Base-by-base conservation (phyloP, 2,329 filamentous ascomycete genomes). In the Ophiostoma sp. region DNA sequence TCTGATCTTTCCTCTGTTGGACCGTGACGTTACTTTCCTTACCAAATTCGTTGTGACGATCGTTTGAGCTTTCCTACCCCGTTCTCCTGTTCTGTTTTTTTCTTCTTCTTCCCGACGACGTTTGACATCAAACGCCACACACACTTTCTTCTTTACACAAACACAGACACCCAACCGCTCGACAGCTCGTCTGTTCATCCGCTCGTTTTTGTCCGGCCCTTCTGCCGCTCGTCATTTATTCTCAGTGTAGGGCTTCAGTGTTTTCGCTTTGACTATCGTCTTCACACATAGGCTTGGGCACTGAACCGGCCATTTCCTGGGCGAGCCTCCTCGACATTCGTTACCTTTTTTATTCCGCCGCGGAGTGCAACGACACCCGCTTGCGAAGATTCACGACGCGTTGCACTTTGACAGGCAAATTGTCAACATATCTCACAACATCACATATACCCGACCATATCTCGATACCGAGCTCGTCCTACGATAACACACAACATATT, bases 61-160 rank as follows among this genome's bases (percentile, higher is more conserved):
- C 55, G 55, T 16, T 60, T 60, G 55, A 60, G 55, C 52, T 38
- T 60, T 12, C 38, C 27, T 55, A 27, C 49, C 49, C 49, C 18
- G 11, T 55, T 12, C 49, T 27, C n/a, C 27, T 52, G 11, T 60
- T 38, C 55, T 38, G 27, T 27, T 38, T 60, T 2, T 60, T 38
- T 27, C 27, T 9, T 36, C 14, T 11, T 18, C 11, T 11, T 38
- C 11, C 55, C 38, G 55, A 60, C 11, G 55, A 18, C 55, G 55
- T 60, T 40, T 60, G 55, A 60, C 6, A 36, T 18, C 38, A 27
- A 58, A 27, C 45, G 16, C 18, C 7, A 58, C 18, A 11, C 4
- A 4, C 14, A n/a, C 11, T 7, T 60, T 3, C 27, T 11, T 40
- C 27, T 60, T 38, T 27, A 4, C 55, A 14, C 27, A 9, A 14